phyloP scores from a whole-genome alignment of 108 stramenopile species.

The Cyclotella choctawhatcheeana region DNA sequence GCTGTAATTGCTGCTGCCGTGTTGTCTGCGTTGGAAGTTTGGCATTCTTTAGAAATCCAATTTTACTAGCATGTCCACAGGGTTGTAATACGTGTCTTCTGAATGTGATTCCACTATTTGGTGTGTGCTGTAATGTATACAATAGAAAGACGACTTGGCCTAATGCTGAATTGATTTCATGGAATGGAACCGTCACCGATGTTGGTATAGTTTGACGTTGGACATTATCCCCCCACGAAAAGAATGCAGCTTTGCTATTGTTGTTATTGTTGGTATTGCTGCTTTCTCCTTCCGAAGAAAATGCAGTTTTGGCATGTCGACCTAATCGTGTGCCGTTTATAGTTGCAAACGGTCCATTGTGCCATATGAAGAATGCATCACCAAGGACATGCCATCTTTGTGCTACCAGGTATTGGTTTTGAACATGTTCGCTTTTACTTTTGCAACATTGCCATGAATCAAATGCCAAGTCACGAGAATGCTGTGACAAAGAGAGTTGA shows the following conservation, averaged over 20 bases:
- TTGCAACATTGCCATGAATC: slow-evolving; percentile 21
- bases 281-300: slow-evolving; percentile 8
- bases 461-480: slow-evolving; percentile 21
- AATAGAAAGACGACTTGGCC: slow-evolving; percentile 79
- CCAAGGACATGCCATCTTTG: slow-evolving; percentile 70
- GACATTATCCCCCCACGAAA: slow-evolving; percentile 32
- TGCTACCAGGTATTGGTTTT: slow-evolving; percentile 30
- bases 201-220: not conserved
- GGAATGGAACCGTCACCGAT: slow-evolving; percentile 62
- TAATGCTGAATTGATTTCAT: slow-evolving; percentile 85
- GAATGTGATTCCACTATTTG: slow-evolving; percentile 56
- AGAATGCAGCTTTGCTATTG: slow-evolving; percentile 5
- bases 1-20: slow-evolving; percentile 1
- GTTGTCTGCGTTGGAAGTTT: not conserved
- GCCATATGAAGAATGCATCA: slow-evolving; percentile 86
- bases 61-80: slow-evolving; percentile 76
- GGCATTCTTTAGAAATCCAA: slow-evolving; percentile 61
- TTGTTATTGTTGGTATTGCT: not conserved
- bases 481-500: slow-evolving; percentile 20
- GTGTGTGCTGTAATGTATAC: slow-evolving; percentile 56
- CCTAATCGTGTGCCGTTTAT: slow-evolving; percentile 84
- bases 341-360: slow-evolving; percentile 80
- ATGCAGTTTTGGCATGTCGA: slow-evolving; percentile 34
- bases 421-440: slow-evolving; percentile 16
- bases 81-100: slow-evolving; percentile 62